Evolutionary conservation across 352 stramenopile species (phyloP).

Genomic region (Globisporangium paddicum): DNA sequence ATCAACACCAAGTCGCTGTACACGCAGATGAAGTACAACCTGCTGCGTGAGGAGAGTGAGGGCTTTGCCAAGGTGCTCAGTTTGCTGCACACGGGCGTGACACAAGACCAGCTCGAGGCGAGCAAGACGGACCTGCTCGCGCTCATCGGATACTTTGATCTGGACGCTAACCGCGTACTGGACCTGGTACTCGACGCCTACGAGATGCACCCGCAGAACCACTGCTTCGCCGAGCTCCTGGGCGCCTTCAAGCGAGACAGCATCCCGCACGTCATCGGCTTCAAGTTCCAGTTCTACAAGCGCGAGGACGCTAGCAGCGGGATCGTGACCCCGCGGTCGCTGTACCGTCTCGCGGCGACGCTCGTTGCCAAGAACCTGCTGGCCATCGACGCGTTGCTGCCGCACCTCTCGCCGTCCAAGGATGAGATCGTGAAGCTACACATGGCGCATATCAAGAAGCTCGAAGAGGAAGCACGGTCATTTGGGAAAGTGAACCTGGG

Average conservation of each 20-base stretch:
- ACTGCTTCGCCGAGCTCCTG: constrained; percentile 69
- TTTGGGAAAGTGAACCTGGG: constrained; percentile 77
- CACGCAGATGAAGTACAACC: constrained; percentile 96
- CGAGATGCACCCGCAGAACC: constrained; percentile 84
- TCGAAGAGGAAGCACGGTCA: constrained; percentile 49
- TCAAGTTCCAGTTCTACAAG: constrained; percentile 93
- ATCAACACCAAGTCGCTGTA: constrained; percentile 91
- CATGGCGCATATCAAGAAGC: constrained; percentile 33
- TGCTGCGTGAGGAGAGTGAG: constrained; percentile 95
- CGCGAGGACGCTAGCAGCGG: constrained; percentile 27
- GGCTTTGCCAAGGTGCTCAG: constrained; percentile 93
- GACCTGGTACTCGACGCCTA: constrained; percentile 93
- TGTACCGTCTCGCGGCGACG: constrained; percentile 87
- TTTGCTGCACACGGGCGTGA: constrained; percentile 71
- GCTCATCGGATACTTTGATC: constrained; percentile 91
- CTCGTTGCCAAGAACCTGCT: constrained; percentile 83
- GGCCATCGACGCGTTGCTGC: constrained; percentile 68
- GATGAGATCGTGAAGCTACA: constrained; percentile 48
- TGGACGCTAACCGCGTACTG: constrained; percentile 95
- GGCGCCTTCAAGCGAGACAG: constrained; percentile 68
- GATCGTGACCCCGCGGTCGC: constrained; percentile 45
- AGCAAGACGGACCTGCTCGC: constrained; percentile 70
- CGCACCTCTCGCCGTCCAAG: constrained; percentile 69
- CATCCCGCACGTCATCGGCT: constrained; percentile 89
- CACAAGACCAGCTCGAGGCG: constrained; percentile 51